Base-by-base conservation (phyloP, 2,329 filamentous ascomycete species). In the Verticillium nubilum region DNA sequence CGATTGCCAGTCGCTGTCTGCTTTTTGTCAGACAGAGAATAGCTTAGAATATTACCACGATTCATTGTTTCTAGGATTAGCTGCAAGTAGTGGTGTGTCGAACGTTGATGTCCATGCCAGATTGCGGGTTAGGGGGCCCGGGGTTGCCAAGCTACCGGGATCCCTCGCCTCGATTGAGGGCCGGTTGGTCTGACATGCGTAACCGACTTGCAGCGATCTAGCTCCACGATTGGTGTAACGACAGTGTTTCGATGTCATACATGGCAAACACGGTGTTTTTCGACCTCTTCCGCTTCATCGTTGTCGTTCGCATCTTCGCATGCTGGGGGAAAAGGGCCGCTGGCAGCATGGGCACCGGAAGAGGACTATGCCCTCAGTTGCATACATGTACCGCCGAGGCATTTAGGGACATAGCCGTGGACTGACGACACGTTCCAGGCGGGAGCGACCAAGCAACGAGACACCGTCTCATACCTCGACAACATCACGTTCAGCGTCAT, bases 111-210 rank as follows among this genome's bases (percentile, higher is more conserved):
- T n/a, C n/a, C n/a, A n/a, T n/a, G n/a, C n/a, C n/a, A n/a, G n/a
- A n/a, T n/a, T n/a, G n/a, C n/a, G n/a, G n/a, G n/a, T n/a, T n/a
- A n/a, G n/a, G n/a, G n/a, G n/a, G n/a, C n/a, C n/a, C n/a, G n/a
- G 42, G 42, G 29, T 79, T 78, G 19, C 65, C 69, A 19, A 69
- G 64, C 59, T 78, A 76, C 52, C 73, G 72, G 56, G 70, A 71
- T 37, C 65, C 68, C 29, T 64, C 64, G 52, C 64, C 66, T 23
- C 19, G 9, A 23, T 50, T 23, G 5, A 50, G 33, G 33, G 15
- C 33, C 33, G n/a, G 29, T 31, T 13, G 9, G 42, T 50, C 42
- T 50, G 42, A 50, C 42, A 50, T 50, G 42, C 42, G 19, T 50
- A 23, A 50, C 42, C 42, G 19, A 50, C n/a, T 23, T 7, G 17